Base-by-base conservation (phyloP, 148 eudicot species). In the Rhododendron griersonianum region DNA sequence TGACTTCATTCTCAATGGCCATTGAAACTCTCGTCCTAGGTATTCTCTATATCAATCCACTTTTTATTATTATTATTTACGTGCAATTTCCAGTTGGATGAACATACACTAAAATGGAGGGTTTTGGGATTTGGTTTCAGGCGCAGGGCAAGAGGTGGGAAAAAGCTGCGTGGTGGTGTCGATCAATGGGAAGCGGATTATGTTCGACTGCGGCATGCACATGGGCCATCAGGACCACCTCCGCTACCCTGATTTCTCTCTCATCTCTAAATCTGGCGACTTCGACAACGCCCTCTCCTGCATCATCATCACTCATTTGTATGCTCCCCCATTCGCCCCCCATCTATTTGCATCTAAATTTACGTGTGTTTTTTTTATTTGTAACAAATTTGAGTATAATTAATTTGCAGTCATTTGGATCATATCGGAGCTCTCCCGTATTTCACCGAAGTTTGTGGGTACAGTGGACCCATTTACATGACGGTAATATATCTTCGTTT, bases 131-230 rank as follows among this genome's bases (percentile, higher is more conserved):
- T 37, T 59, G 39, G 63, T 10, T 21, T 81, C 87, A 95, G 98
- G 99, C 28, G 99, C 99, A 37, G 98, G 99, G 74, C 99, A 97
- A 89, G 99, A 97, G 80, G 98, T 97, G 71, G 99, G 99, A 71
- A 97, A 97, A 89, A 97, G 99, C 88, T 97, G 99, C 78, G 95
- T 90, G 82, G 90, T 97, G 57, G 98, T 95, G 83, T 89, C 90
- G 21, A 90, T 97, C 11, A 92, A 97, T 84, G 99, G 96, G 48
- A 97, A 97, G 92, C 90, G 86, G 81, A 94, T 97, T 19, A 95
- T 97, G 99, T 97, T 97, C 80, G 99, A 97, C 89, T 97, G 99
- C 76, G 99, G 99, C 4, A 97, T 95, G 99, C 99, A 97, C 89
- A 97, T 95, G 98, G 96, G 98, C 1, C 87, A 95, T 85, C 84